Conservation (phyloP, 257 asterid genomes). For the Plantago major region DNA sequence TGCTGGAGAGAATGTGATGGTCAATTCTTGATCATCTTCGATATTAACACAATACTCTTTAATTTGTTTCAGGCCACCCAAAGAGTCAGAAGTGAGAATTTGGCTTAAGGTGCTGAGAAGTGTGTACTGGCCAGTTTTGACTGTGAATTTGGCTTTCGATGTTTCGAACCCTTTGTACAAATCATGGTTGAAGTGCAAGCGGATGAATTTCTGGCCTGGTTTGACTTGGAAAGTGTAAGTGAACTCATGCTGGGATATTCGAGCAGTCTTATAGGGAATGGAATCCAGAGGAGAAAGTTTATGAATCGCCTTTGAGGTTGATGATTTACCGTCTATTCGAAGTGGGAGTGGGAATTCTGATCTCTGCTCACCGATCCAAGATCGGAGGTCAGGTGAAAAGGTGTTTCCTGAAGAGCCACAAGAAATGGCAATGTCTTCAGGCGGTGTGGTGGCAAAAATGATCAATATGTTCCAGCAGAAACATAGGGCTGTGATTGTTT, state of each 20-base stretch:
- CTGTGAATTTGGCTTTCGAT: slow-evolving; percentile 34
- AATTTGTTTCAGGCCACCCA: slow-evolving; percentile 21
- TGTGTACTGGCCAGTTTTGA: slow-evolving; percentile 37
- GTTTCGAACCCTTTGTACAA: slow-evolving; percentile 27
- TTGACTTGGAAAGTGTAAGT: slow-evolving; percentile 25
- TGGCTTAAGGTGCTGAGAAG: slow-evolving; percentile 41
- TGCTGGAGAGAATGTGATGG: slow-evolving; percentile 34
- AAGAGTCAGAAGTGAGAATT: slow-evolving; percentile 13
- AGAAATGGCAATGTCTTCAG: slow-evolving; percentile 38
- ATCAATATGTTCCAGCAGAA: slow-evolving; percentile 17
- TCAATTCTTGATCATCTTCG: slow-evolving; percentile 20
- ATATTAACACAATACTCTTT: slow-evolving; percentile 39
- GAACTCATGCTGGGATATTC: slow-evolving; percentile 30
- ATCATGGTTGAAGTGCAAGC: slow-evolving; percentile 39
- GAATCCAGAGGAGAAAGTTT: slow-evolving; percentile 18
- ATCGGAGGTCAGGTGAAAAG: slow-evolving; percentile 37
- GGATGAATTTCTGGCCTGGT: slow-evolving; percentile 43
- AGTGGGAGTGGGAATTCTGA: slow-evolving; percentile 22
- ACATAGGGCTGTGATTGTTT: slow-evolving; percentile 17
- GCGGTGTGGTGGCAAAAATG: slow-evolving; percentile 23
- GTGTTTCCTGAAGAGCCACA: slow-evolving; percentile 45
- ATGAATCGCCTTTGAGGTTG: slow-evolving; percentile 33
- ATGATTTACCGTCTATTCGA: slow-evolving; percentile 27
- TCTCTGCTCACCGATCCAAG: slow-evolving; percentile 45
- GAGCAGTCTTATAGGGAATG: slow-evolving; percentile 32